These are phyloP conservation scores for Beauveria medogensis DNA, from an alignment of 2,329 filamentous ascomycete genomes.

Conservation along the genomic window DNA sequence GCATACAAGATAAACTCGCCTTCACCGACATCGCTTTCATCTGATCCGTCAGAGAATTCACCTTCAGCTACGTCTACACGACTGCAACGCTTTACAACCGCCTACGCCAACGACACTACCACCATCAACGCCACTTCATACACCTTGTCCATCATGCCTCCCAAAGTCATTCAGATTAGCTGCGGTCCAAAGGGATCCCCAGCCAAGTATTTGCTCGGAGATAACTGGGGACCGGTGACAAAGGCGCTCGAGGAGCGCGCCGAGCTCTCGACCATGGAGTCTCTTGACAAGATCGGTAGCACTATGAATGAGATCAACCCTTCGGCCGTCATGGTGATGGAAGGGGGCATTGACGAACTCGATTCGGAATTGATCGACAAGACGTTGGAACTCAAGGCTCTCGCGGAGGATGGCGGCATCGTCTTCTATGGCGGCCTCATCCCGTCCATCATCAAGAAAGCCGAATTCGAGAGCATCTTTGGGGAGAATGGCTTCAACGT, in stretches of 20 bases:
- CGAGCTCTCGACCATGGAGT: background rate
- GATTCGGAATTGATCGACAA: fast-evolving
- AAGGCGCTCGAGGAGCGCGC: background rate
- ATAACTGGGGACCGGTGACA: background rate
- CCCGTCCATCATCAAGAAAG: background rate
- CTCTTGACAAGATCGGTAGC: background rate
- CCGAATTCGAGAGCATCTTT: background rate
- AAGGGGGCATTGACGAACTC: too few relatives aligned
- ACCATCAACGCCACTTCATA: background rate
- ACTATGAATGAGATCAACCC: too few relatives aligned
- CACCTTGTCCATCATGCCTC: background rate
- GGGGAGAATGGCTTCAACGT: background rate
- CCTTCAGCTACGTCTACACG: background rate
- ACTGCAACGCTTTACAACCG: background rate
- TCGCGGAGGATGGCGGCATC: background rate
- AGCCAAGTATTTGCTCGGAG: background rate
- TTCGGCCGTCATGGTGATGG: too few relatives aligned
- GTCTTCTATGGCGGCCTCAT: background rate
- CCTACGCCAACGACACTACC: background rate
- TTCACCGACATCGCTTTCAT: background rate
- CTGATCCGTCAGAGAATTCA: background rate
- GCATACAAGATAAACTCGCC: background rate
- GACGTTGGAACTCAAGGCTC: background rate
- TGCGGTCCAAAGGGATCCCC: background rate
- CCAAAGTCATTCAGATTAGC: background rate